Evolutionary conservation across 2,329 filamentous ascomycete species (phyloP), one percentile per base, ranked within the genome.

Genomic region (Catunica adiposa): DNA sequence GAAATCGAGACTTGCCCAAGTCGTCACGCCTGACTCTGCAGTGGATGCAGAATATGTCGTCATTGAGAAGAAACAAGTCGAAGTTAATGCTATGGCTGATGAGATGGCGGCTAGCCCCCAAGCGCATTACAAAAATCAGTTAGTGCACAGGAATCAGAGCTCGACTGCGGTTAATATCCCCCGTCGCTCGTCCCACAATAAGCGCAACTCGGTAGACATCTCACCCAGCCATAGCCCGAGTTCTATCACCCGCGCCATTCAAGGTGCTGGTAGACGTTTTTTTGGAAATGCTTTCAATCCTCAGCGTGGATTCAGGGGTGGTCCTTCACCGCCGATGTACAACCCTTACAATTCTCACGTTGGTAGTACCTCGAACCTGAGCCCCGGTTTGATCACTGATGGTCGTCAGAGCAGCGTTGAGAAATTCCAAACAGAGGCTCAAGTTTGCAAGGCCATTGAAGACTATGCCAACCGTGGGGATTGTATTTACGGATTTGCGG

Each of bases 41-140:
- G 85, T 94, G 62, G 89, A 95, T 65, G 81, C 90, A 61, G 92
- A 97, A 61, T 98, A 97, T 63, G 90, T 98, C 20, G 76, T 97
- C 25, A 87, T 98, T 11, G 92, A 98, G 70, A 95, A 96, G 71
- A 82, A 84, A 61, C 85, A 89, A 20, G 89, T 98, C 9, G 90
- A 97, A 67, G 90, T 98, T 53, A 97, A 98, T 66, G 92, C 92
- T 2, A 84, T 98, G 63, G 92, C 92, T 22, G 92, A 98, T 67
- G 90, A 97, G 68, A 73, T 98, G 65, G 89, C 88, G 47, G 85
- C 89, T 54, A 90, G 86, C 63, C 85, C 86, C 51, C 81, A 81
- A 52, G 69, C 82, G 22, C 75, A 63, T 9, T 60, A 61, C 15
- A 78, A 61, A 69, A 74, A 58, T 66, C 67, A 73, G 57, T 51